Evolutionary conservation across 1,139 yeast genomes (phyloP).

Genomic region (Saccharomycopsis hybrid): DNA sequence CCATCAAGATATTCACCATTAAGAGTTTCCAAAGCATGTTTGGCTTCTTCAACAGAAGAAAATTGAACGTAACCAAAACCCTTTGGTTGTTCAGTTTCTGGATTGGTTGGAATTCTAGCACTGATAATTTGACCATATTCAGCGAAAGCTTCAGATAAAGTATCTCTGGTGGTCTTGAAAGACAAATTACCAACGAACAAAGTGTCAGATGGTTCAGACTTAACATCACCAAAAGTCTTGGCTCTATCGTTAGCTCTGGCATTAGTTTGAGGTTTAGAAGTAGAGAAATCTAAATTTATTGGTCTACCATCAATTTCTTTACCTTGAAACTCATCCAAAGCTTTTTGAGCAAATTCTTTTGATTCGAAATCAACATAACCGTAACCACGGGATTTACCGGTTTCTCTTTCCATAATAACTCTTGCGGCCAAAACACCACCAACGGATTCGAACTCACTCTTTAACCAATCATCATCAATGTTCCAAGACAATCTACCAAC

Average conservation of each 20-base stretch:
- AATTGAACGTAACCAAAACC: slow-evolving; percentile 98
- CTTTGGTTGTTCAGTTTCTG: slow-evolving; percentile 97
- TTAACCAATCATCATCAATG: slow-evolving; percentile 91
- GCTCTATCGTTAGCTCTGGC: slow-evolving; percentile 67
- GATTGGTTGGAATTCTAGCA: slow-evolving; percentile 95
- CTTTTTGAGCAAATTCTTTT: slow-evolving; percentile 76
- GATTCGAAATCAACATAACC: slow-evolving; percentile 93
- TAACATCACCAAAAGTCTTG: slow-evolving; percentile 79
- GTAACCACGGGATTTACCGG: slow-evolving; percentile 95
- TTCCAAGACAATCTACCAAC: slow-evolving; percentile 98
- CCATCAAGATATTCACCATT: slow-evolving; percentile 88
- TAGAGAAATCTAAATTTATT: slow-evolving; percentile 87
- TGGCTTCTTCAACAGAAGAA: slow-evolving; percentile 80
- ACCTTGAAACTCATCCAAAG: slow-evolving; percentile 83
- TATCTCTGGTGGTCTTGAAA: slow-evolving; percentile 80
- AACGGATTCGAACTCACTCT: slow-evolving; percentile 71
- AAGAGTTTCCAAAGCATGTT: slow-evolving; percentile 78
- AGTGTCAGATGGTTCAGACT: slow-evolving; percentile 90
- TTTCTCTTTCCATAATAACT: slow-evolving; percentile 86
- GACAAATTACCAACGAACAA: slow-evolving; percentile 93
- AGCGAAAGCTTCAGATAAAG: slow-evolving; percentile 63
- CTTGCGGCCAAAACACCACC: slow-evolving; percentile 87
- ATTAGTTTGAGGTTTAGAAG: slow-evolving; percentile 62
- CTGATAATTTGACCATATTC: slow-evolving; percentile 76
- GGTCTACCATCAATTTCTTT: slow-evolving; percentile 96